Base-by-base conservation (phyloP, 2,329 filamentous ascomycete genomes). In the Teratosphaeria gauchensis region DNA sequence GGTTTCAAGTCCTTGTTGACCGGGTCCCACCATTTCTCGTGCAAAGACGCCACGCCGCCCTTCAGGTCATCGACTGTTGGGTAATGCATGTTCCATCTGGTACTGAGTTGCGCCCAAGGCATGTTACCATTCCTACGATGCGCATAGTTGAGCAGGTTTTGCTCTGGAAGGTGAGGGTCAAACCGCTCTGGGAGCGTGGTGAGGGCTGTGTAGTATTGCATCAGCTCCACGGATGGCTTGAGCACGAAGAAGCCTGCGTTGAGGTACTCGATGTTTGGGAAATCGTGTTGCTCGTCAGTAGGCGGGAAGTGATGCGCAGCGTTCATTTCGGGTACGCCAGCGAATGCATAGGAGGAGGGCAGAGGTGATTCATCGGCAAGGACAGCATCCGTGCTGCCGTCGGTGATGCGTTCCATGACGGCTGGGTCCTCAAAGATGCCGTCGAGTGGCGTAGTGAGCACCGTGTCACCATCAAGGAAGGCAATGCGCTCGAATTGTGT, bases 221-320 rank as follows among this genome's bases (percentile, higher is more conserved):
- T 71, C 8, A 69, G 57, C n/a, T 59, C 55, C n/a, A 62, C 53
- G 12, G 63, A 65, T 8, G 73, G 73, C 32, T 65, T 55, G 46
- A 74, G 64, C 32, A 75, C 62, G 62, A 74, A 73, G 65, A 75
- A 74, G 32, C 73, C 73, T 1, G 72, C 72, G 61, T 72, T 73
- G 61, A 75, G 66, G 56, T 72, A 69, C 53, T 66, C 63, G 6
- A 61, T 53, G 38, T 65, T 66, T 31, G 72, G 69, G 54, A 69
- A 66, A 14, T 69, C 70, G 51, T 65, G 62, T 31, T 61, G 42
- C n/a, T 58, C 65, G 28, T 67, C 60, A 8, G 58, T 62, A 4
- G 73, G 73, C 4, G 74, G 74, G 57, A 70, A 74, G 16, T 65
- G 55, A 63, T 75, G 73, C 16, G 59, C 60, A 19, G 58, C 60